Conservation (phyloP, 306 rosid genomes). For the Cajanus cajan region DNA sequence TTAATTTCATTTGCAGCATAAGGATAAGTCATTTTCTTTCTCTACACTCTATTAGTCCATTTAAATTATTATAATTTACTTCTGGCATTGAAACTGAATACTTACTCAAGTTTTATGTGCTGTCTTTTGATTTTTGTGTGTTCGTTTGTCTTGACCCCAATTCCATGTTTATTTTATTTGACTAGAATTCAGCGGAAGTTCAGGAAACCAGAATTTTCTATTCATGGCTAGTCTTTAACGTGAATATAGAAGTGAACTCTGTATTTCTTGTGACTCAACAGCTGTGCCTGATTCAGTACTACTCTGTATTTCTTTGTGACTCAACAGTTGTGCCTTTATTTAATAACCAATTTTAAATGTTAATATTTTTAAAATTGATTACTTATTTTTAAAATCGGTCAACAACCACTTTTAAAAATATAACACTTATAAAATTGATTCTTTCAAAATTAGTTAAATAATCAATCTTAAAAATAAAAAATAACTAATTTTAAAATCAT, state of each 20-base stretch:
- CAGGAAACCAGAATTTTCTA: slow-evolving; percentile 82
- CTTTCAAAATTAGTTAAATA: no score
- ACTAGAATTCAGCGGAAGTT: slow-evolving; percentile 86
- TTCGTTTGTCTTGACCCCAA: slow-evolving; percentile 2
- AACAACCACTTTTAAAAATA: no score
- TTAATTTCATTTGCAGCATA: slow-evolving; percentile 69
- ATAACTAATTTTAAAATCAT: no score
- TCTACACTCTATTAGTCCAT: slow-evolving; percentile 65
- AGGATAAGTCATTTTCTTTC: slow-evolving; percentile 80
- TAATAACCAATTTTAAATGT: no score
- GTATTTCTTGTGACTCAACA: slow-evolving; percentile 92
- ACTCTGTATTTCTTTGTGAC: no score
- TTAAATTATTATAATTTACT: slow-evolving; percentile 16
- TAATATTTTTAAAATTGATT: no score
- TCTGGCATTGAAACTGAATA: slow-evolving; percentile 14
- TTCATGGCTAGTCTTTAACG: slow-evolving; percentile 95
- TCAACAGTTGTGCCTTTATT: no score
- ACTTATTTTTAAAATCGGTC: no score
- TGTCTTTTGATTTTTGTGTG: not conserved
- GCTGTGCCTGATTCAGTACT: slow-evolving; percentile 83
- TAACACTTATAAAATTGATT: no score
- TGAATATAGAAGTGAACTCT: slow-evolving; percentile 96
- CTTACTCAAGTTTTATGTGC: not conserved
- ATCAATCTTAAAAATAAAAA: no score
- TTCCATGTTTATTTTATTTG: slow-evolving; percentile 30